Percentiles rank a stretch among this genome's conserved stretches.
phyloP scores from a whole-genome alignment of 1,284 basidiomycete genomes.

The Limonomyces culmigenus region DNA sequence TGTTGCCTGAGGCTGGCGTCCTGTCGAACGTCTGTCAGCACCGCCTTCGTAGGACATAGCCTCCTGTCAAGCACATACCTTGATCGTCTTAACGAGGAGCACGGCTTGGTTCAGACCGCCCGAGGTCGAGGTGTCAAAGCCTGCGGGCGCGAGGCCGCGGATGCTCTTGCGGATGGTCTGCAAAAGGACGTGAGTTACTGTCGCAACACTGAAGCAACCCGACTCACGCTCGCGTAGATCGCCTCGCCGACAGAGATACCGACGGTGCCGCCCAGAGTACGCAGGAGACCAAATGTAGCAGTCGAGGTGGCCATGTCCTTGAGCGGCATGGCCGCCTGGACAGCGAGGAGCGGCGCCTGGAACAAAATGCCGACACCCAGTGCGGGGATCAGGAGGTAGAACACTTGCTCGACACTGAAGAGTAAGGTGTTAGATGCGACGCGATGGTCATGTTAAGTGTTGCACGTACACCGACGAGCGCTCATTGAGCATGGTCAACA shows the following conservation, averaged over 20 bases:
- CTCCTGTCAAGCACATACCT: too few relatives aligned
- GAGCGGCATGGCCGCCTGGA: constrained; percentile 71
- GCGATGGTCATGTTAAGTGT: constrained; percentile 5
- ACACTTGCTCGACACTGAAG: constrained; percentile 34
- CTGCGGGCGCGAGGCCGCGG: constrained; percentile 24
- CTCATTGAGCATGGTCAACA: constrained; percentile 38
- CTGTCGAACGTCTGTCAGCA: too few relatives aligned
- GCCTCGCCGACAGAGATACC: constrained; percentile 60
- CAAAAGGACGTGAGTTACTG: background rate
- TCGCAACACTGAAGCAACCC: background rate
- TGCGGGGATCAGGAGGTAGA: constrained; percentile 43
- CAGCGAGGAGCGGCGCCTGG: constrained; percentile 49
- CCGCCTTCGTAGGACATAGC: too few relatives aligned
- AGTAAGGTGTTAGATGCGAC: background rate
- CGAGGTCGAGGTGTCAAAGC: constrained; percentile 33
- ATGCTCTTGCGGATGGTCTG: constrained; percentile 36
- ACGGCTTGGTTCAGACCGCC: constrained; percentile 34
- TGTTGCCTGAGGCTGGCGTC: constrained; percentile 26
- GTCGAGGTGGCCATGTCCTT: constrained; percentile 72
- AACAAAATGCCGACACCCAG: constrained; percentile 47
- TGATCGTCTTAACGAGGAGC: constrained; percentile 32
- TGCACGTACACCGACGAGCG: constrained; percentile 26
- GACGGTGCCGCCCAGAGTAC: constrained; percentile 64
- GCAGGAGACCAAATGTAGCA: constrained; percentile 50
- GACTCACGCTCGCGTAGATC: constrained; percentile 42